Percentiles rank a stretch among this genome's conserved stretches.
Evolutionary conservation across 345 rosid species (phyloP).

Genomic region (Hypericum perforatum): DNA sequence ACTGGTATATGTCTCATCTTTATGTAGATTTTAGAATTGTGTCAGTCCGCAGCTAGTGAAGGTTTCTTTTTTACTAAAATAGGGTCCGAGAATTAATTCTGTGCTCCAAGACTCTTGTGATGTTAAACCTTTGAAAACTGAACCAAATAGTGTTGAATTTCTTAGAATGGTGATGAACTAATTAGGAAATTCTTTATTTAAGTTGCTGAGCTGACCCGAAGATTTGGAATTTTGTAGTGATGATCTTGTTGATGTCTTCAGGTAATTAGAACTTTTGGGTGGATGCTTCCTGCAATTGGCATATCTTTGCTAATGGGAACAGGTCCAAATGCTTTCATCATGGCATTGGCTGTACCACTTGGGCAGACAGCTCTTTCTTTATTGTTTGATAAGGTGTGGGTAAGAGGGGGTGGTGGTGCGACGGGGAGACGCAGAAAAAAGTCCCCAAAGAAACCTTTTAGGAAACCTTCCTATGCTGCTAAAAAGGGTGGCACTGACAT

Average conservation of each 20-base stretch:
- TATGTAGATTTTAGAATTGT: too few species aligned
- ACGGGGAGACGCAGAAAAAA: conserved; percentile 24
- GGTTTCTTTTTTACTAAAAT: too few species aligned
- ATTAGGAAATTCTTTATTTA: too few species aligned
- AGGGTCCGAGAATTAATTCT: too few species aligned
- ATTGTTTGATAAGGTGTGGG: conserved; percentile 46
- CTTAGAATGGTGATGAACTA: too few species aligned
- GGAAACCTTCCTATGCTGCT: conserved; percentile 18
- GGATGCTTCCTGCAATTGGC: conserved; percentile 74
- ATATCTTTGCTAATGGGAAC: conserved; percentile 65
- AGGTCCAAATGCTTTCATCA: conserved; percentile 59
- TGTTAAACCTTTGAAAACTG: too few species aligned
- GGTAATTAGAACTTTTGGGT: conserved; percentile 56
- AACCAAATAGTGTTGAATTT: too few species aligned
- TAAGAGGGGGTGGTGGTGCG: conserved; percentile 24
- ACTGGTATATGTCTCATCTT: too few species aligned
- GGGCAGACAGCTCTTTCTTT: conserved; percentile 57
- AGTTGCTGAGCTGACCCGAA: background rate
- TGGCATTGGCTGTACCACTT: conserved; percentile 85
- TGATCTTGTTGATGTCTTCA: conserved; percentile 15
- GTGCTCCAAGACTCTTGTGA: too few species aligned
- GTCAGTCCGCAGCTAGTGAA: too few species aligned
- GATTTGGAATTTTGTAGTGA: background rate
- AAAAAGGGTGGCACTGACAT: conserved; percentile 17
- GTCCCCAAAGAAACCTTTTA: conserved; percentile 33